A percentile compares a stretch with the other conserved stretches of the same genome.
These are phyloP conservation scores for Cymodocea nodosa DNA, from an alignment of 116 monocot genomes.

Conservation along the genomic window DNA sequence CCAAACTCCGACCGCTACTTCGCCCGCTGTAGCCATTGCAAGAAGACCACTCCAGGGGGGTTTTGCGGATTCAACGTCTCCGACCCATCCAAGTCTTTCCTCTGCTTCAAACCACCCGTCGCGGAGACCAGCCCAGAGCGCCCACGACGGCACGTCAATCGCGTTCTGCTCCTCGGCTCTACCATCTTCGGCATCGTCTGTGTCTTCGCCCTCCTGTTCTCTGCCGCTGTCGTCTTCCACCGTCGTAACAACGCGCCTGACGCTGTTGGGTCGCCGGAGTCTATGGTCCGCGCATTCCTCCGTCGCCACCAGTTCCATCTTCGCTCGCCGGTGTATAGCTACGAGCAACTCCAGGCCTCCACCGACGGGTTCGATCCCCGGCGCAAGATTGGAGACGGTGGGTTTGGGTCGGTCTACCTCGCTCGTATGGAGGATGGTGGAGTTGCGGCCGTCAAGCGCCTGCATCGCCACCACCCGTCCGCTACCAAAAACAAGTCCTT, in stretches of 20 bases:
- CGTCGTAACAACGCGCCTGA: not conserved
- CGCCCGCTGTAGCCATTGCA: slow-evolving; percentile 30
- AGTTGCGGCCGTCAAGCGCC: slow-evolving; percentile 48
- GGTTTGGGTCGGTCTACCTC: slow-evolving; percentile 75
- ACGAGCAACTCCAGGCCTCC: slow-evolving; percentile 46
- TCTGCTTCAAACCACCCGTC: slow-evolving; percentile 18
- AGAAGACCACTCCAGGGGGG: not conserved
- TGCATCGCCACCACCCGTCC: slow-evolving; percentile 38
- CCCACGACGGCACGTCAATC: not conserved
- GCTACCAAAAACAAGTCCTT: slow-evolving; percentile 35
- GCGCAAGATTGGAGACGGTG: slow-evolving; percentile 79
- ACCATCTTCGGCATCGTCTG: slow-evolving; percentile 11
- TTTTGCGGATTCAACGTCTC: slow-evolving; percentile 60
- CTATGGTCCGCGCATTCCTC: slow-evolving; percentile 26
- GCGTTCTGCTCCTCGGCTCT: slow-evolving; percentile 11
- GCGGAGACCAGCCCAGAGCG: not conserved
- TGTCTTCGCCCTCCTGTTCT: slow-evolving; percentile 8
- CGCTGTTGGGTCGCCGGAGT: slow-evolving; percentile 2
- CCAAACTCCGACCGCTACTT: slow-evolving; percentile 26
- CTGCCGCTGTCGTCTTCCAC: slow-evolving; percentile 12
- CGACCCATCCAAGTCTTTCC: slow-evolving; percentile 26
- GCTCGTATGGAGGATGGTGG: slow-evolving; percentile 45
- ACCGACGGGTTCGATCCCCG: slow-evolving; percentile 47
- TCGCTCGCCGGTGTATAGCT: slow-evolving; percentile 41
- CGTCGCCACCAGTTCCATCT: slow-evolving; percentile 27